A percentile compares a stretch with the other conserved stretches of the same genome.
These are phyloP conservation scores for Penicillium sp. DNA, from an alignment of 2,329 filamentous ascomycete species.

Conservation along the genomic window DNA sequence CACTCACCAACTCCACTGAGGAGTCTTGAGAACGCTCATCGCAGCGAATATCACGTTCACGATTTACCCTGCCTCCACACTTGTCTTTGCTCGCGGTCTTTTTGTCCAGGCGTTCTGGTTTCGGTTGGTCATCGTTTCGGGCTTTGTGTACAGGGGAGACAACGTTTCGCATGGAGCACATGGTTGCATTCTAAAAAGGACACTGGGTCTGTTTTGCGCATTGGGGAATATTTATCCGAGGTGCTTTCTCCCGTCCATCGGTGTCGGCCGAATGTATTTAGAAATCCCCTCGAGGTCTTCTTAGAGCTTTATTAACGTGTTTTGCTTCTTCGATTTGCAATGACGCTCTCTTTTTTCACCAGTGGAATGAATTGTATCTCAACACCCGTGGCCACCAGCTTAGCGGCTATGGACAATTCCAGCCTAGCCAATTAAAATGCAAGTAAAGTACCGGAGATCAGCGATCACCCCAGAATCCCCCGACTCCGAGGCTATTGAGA, in stretches of 20 bases:
- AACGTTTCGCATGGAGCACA: conserved; percentile 11
- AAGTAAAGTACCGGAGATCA: not conserved
- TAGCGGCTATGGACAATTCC: conserved; percentile 28
- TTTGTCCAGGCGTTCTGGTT: conserved; percentile 24
- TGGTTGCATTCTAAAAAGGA: conserved; percentile 25
- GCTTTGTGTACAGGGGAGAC: conserved; percentile 23
- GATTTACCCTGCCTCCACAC: conserved; percentile 14
- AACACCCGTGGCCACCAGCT: not conserved
- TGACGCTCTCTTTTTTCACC: conserved; percentile 5
- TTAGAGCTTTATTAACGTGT: not conserved
- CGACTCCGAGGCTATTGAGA: conserved; percentile 31
- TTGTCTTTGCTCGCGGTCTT: conserved; percentile 15
- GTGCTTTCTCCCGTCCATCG: conserved; percentile 8
- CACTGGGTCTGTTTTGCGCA: conserved; percentile 13
- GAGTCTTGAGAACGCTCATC: conserved; percentile 53
- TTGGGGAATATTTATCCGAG: conserved; percentile 11
- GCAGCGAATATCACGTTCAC: conserved; percentile 22
- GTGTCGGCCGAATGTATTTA: not conserved
- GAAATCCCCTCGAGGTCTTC: not conserved
- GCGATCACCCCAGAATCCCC: conserved; percentile 30
- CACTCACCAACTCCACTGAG: conserved; percentile 84
- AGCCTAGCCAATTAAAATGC: conserved; percentile 27
- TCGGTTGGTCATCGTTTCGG: conserved; percentile 12
- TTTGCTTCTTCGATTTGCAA: not conserved
- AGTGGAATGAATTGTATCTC: not conserved